Evolutionary conservation across 1,284 basidiomycete genomes (phyloP), one percentile per base, ranked within the genome.

Genomic region (Entoloma clypeatum): DNA sequence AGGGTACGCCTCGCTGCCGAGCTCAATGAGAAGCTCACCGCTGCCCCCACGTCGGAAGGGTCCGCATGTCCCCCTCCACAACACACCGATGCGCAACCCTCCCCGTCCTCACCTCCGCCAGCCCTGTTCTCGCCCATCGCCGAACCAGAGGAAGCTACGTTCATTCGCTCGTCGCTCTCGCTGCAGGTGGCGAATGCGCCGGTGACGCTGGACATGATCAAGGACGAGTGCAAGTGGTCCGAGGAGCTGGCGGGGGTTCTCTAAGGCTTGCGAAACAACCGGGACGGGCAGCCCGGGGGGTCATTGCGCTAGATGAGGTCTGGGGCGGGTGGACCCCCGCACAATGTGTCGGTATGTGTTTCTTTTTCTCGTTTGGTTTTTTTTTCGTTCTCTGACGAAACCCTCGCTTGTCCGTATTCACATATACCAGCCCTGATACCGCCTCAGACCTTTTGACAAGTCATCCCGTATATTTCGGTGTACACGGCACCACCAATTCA

Each of bases 251-350:
- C 92, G 7, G 74, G 75, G 1, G 69, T 98, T 2, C 69, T 98
- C 10, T 75, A 84, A 51, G 79, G 81, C 10, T 58, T 58, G 23
- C 50, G 33, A 45, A 45, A 34, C 52, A 58, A 27, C 47, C 47
- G 56, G 54, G 42, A 60, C 2, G 79, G 83, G 7, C 67, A 47
- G 67, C 69, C 24, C 72, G 84, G 30, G 92, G 90, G 0, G 76
- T 98, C 11, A 74, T 97, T 16, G 89, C 86, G 0, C 68, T 98
- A 13, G 95, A 99, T 60, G 93, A 97, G 61, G 86, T 92, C 0
- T 99, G 95, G 95, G 92, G 92, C 30, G 78, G 89, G 1, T 99
- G 95, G 95, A 98, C 98, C 62, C 82, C 95, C 38, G 92, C 92
- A 2, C 70, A 95, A 44, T 95, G 95, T 36, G 86, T 97, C 37